Percentiles rank a stretch among this genome's conserved stretches.
Evolutionary conservation across 257 asterid genomes (phyloP).

Genomic region (Salvia rosmarinus): DNA sequence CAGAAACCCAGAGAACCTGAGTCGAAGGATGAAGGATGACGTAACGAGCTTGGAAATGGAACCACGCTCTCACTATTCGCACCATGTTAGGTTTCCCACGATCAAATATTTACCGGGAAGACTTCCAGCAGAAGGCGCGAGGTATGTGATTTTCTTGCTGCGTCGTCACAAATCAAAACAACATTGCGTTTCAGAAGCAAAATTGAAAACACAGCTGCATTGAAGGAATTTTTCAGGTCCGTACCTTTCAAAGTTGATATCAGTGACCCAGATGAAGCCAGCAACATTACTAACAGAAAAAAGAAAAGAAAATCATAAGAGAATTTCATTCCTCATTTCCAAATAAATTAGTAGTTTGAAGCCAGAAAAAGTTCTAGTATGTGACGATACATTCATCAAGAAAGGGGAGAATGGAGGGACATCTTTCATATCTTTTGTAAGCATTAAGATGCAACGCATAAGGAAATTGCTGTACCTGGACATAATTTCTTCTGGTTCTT

Average conservation of each 20-base stretch:
- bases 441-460: constrained; percentile 9
- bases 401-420: not conserved
- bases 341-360: not conserved
- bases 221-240: constrained; percentile 21
- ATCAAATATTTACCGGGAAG: constrained; percentile 84
- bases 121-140: constrained; percentile 87
- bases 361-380: not conserved
- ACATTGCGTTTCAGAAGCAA: constrained; percentile 20
- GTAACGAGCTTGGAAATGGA: no score
- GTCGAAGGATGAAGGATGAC: no score
- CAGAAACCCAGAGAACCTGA: not conserved
- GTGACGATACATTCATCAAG: not conserved
- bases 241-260: constrained; percentile 78
- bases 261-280: constrained; percentile 92
- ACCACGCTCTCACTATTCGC: no score
- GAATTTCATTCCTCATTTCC: not conserved
- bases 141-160: constrained; percentile 87
- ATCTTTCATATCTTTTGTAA: not conserved
- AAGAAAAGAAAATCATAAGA: constrained; percentile 23
- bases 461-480: constrained; percentile 64
- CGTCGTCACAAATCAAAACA: constrained; percentile 7
- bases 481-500: constrained; percentile 80
- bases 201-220: not conserved
- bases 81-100: constrained; percentile 51
- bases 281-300: constrained; percentile 73